Base-by-base conservation (phyloP, 495 filamentous ascomycete species). In the Tuber calosporum region DNA sequence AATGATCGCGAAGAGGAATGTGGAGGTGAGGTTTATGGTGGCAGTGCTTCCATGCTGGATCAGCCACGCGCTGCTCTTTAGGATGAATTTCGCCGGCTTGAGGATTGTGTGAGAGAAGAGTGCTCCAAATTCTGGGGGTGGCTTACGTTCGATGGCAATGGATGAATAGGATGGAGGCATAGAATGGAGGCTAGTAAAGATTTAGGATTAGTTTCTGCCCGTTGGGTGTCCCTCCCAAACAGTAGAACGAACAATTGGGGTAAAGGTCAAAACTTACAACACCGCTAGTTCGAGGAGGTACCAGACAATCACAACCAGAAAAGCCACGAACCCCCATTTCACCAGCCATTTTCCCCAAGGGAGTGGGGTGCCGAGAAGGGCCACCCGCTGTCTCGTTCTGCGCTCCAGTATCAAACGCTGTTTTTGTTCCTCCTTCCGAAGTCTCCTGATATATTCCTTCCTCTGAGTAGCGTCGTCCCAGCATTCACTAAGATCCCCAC, bases 221-320 rank as follows among this genome's bases (percentile, higher is more conserved):
- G 0, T 71, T 38, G 43, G 40, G 40, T 41, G 17, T 15, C 26
- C 74, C 67, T 45, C 62, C 40, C 20, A 67, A 70, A 42, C 30
- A 19, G 39, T 30, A n/a, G n/a, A n/a, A n/a, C n/a, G 26, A 34
- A 17, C 34, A 30, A 36, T 37, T 19, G 7, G 71, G 39, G 45
- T 38, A 34, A 66, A 48, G 20, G 66, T 45, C 39, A 45, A 67
- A 66, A 80, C 77, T 30, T 69, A 77, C 78, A 80, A 80, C 34
- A 80, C 69, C 30, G 75, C 70, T n/a, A 76, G 43, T 40, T 80
- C 78, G n/a, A 80, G 66, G 17, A 72, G 38, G 30, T 80, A 74
- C 78, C 78, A 80, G 42, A 77, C 17, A 66, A 81, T 40, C 42
- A 45, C 70, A 22, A 77, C 70, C 17, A 77, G 38, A 20, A 69